phyloP scores from a whole-genome alignment of 805 yeast genomes.

The Candida mattraensis region DNA sequence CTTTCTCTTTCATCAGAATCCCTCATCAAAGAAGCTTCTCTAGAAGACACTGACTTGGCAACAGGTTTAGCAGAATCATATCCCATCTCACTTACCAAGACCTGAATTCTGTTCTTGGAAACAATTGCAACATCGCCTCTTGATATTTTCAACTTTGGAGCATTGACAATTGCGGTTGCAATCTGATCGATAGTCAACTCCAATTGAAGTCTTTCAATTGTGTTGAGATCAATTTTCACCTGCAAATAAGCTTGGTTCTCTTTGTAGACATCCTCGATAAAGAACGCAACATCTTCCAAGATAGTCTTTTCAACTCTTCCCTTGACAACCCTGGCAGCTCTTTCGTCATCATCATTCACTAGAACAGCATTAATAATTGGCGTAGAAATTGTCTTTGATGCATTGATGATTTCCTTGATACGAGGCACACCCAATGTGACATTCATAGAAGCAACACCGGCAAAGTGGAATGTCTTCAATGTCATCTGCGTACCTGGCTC shows the following conservation, averaged over 20 bases:
- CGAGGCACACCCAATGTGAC: constrained; percentile 99
- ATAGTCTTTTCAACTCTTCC: constrained; percentile 95
- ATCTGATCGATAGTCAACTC: constrained; percentile 86
- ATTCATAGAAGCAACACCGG: constrained; percentile 99
- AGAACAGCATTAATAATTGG: constrained; percentile 94
- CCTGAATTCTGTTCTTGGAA: constrained; percentile 66
- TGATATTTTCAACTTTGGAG: constrained; percentile 86
- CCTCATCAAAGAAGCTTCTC: constrained; percentile 26
- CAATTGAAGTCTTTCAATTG: constrained; percentile 86
- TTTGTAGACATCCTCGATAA: constrained; percentile 91
- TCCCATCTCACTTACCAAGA: constrained; percentile 51
- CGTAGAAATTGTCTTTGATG: constrained; percentile 91
- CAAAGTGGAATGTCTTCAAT: constrained; percentile 74
- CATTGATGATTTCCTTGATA: constrained; percentile 97
- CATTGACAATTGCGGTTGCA: constrained; percentile 74
- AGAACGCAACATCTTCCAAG: constrained; percentile 80
- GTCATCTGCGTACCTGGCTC: constrained; percentile 99
- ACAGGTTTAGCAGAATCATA: constrained; percentile 40
- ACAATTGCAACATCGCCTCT: constrained; percentile 67
- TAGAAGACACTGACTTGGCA: constrained; percentile 40
- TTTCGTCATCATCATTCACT: constrained; percentile 91
- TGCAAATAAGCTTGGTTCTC: constrained; percentile 75
- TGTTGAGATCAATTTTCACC: constrained; percentile 75
- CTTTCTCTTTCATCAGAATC: constrained; percentile 40
- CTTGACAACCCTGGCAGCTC: constrained; percentile 97